Percentiles rank a stretch among this genome's conserved stretches.
Evolutionary conservation across 352 stramenopile species (phyloP).

Genomic region (Globisporangium cylindrosporum): DNA sequence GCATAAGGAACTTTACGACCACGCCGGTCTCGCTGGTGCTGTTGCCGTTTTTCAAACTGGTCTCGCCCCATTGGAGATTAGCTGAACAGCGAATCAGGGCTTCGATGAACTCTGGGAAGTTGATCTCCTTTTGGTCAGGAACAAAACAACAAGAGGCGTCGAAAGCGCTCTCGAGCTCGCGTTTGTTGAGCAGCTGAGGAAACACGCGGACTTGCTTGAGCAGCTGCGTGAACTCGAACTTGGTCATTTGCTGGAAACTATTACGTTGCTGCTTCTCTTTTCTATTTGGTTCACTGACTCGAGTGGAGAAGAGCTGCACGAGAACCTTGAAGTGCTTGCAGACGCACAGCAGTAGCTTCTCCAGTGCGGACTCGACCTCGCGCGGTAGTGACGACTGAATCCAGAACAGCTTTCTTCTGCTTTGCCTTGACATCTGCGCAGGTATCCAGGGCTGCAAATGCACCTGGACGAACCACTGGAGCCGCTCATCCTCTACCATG

Average conservation of each 20-base stretch:
- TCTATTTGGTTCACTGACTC: slow-evolving; percentile 9
- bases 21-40: slow-evolving; percentile 23
- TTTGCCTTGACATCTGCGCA: background rate
- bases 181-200: slow-evolving; percentile 55
- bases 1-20: slow-evolving; percentile 69
- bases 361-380: slow-evolving; percentile 26
- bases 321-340: slow-evolving; percentile 42
- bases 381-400: slow-evolving; percentile 23
- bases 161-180: slow-evolving; percentile 51
- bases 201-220: slow-evolving; percentile 57
- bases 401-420: slow-evolving; percentile 16
- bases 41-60: background rate
- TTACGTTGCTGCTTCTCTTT: background rate
- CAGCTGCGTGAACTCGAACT: slow-evolving; percentile 33
- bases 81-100: slow-evolving; percentile 47
- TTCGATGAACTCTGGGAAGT: slow-evolving; percentile 66
- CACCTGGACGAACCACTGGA: slow-evolving; percentile 17
- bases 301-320: slow-evolving; percentile 37
- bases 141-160: slow-evolving; percentile 28
- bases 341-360: slow-evolving; percentile 36
- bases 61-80: slow-evolving; percentile 38
- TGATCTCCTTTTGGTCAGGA: slow-evolving; percentile 28
- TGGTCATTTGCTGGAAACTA: slow-evolving; percentile 23
- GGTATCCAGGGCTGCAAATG: slow-evolving; percentile 4
- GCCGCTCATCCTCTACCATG: background rate